A percentile compares a stretch with the other conserved stretches of the same genome.
Conservation (phyloP, 345 rosid species). For the Trapa bicornis region DNA sequence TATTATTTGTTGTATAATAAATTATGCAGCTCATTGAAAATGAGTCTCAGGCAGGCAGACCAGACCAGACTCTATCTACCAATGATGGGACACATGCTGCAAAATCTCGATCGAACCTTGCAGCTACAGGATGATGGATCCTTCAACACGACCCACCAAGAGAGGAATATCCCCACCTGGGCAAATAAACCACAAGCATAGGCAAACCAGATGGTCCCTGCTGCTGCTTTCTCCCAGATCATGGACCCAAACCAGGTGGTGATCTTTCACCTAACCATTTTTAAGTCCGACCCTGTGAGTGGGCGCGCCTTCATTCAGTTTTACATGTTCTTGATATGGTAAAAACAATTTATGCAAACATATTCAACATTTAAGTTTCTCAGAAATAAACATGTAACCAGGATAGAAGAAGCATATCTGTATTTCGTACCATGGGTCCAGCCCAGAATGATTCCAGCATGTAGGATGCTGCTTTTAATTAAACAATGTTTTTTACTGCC, state of each 20-base stretch:
- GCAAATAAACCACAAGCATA: slow-evolving; percentile 70
- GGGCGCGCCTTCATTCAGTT: neutral
- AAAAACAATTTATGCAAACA: neutral
- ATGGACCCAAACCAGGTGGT: slow-evolving; percentile 73
- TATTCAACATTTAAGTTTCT: neutral
- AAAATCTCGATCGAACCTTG: slow-evolving; percentile 86
- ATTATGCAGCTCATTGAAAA: slow-evolving; percentile 14
- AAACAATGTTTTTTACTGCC: neutral
- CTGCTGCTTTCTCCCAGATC: slow-evolving; percentile 89
- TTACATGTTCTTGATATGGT: neutral
- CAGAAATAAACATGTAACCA: neutral
- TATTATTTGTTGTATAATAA: too few species aligned
- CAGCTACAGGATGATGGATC: slow-evolving; percentile 67
- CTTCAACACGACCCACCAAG: slow-evolving; percentile 28
- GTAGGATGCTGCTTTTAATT: neutral
- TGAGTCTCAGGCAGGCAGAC: slow-evolving; percentile 74
- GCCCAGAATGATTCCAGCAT: neutral
- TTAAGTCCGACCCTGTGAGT: neutral
- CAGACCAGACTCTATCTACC: slow-evolving; percentile 26
- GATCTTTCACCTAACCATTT: neutral
- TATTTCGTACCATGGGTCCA: neutral
- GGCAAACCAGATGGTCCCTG: slow-evolving; percentile 89
- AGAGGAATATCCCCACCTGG: slow-evolving; percentile 56
- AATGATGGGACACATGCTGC: slow-evolving; percentile 88
- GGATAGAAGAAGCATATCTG: neutral